These are phyloP conservation scores for Rhizophora apiculata DNA, from an alignment of 345 rosid species.

Conservation along the genomic window DNA sequence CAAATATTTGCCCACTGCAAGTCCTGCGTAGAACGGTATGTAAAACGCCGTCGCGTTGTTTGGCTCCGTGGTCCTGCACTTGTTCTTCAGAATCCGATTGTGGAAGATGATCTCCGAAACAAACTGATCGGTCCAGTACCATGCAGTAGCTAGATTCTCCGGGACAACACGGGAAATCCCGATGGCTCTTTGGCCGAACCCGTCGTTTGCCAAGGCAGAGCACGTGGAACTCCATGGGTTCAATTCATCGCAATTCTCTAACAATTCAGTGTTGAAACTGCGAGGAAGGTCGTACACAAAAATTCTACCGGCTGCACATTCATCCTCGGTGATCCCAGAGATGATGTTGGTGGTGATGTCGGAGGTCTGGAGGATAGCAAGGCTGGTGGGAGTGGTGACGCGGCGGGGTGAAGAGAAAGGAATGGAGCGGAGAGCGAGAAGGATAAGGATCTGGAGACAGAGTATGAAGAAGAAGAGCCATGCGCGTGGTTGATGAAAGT, in stretches of 20 bases:
- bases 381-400: not conserved
- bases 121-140: constrained; percentile 96
- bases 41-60: constrained; percentile 71
- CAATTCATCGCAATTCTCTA: constrained; percentile 60
- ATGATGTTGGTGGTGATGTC: constrained; percentile 13
- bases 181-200: constrained; percentile 60
- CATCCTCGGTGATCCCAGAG: constrained; percentile 19
- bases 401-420: constrained; percentile 33
- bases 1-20: constrained; percentile 77
- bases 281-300: constrained; percentile 75
- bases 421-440: constrained; percentile 50
- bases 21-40: constrained; percentile 89
- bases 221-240: constrained; percentile 94
- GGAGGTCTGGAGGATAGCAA: constrained; percentile 25
- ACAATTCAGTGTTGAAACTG: constrained; percentile 54
- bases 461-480: constrained; percentile 60
- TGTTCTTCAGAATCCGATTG: constrained; percentile 69
- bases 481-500: constrained; percentile 42
- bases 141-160: constrained; percentile 52
- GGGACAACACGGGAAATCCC: constrained; percentile 54
- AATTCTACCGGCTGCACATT: constrained; percentile 59
- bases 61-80: constrained; percentile 64
- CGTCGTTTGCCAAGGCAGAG: constrained; percentile 61
- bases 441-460: constrained; percentile 55
- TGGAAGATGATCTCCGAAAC: constrained; percentile 78